A percentile compares a stretch with the other conserved stretches of the same genome.
Evolutionary conservation across 2,329 filamentous ascomycete species (phyloP).

Genomic region (Blumeriella jaapii): DNA sequence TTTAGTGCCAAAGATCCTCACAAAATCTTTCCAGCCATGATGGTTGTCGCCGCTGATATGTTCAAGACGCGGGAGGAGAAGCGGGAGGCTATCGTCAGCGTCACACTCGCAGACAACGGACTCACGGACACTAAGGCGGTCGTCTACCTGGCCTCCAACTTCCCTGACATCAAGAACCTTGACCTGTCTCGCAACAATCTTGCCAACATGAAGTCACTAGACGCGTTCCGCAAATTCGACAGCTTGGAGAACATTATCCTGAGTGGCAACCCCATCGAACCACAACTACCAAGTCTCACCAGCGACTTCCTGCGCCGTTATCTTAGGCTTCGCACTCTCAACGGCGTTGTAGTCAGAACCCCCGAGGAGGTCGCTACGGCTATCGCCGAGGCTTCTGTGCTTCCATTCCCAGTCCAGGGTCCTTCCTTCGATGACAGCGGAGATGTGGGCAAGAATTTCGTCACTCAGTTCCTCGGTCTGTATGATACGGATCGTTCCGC

Average conservation of each 20-base stretch:
- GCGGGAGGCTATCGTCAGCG: conserved; percentile 66
- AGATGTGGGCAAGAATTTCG: conserved; percentile 63
- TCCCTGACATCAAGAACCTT: conserved; percentile 78
- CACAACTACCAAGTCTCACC: conserved; percentile 46
- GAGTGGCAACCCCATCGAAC: conserved; percentile 62
- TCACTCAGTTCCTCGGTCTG: conserved; percentile 59
- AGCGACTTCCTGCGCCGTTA: conserved; percentile 75
- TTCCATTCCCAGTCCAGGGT: conserved; percentile 48
- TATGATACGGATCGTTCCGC: conserved; percentile 62
- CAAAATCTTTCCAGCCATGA: conserved; percentile 90
- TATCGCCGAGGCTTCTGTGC: conserved; percentile 35
- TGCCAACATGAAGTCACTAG: conserved; percentile 52
- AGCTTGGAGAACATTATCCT: conserved; percentile 73
- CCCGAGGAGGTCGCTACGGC: conserved; percentile 54
- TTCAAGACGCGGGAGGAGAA: conserved; percentile 65
- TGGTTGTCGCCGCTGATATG: conserved; percentile 70
- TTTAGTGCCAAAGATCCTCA: conserved; percentile 45
- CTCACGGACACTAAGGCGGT: conserved; percentile 63
- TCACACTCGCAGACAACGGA: conserved; percentile 72
- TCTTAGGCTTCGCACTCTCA: conserved; percentile 67
- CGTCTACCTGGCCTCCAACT: conserved; percentile 62
- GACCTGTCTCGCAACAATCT: conserved; percentile 82
- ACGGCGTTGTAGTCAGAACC: conserved; percentile 62
- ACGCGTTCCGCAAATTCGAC: conserved; percentile 53
- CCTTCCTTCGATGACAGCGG: conserved; percentile 65